Percentiles rank a stretch among this genome's conserved stretches.
Conservation (phyloP, 2,329 filamentous ascomycete species). For the Whalleya microplaca region DNA sequence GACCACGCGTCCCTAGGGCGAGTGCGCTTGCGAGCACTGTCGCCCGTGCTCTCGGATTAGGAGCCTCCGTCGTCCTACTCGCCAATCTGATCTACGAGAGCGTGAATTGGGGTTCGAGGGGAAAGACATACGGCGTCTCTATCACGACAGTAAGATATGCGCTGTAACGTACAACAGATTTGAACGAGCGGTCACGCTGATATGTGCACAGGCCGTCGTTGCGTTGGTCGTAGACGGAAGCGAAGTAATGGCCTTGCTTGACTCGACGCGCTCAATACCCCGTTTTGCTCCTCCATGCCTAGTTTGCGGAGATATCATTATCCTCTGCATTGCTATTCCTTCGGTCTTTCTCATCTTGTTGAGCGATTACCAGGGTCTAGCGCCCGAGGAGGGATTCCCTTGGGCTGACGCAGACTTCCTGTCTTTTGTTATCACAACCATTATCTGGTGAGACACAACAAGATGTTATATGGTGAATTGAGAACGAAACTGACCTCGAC, state of each 20-base stretch:
- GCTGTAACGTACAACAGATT: not conserved
- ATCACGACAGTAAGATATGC: constrained; percentile 19
- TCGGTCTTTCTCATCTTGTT: constrained; percentile 19
- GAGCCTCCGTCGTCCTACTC: constrained; percentile 24
- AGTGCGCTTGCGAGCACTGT: constrained; percentile 17
- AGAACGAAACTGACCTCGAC: not conserved
- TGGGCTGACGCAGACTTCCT: constrained; percentile 18
- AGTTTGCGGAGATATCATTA: constrained; percentile 16
- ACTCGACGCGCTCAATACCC: constrained; percentile 26
- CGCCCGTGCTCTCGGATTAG: constrained; percentile 25
- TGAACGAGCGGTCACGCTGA: constrained; percentile 1
- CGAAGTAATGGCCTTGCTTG: constrained; percentile 23
- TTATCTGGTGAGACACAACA: constrained; percentile 19
- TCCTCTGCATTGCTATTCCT: constrained; percentile 22
- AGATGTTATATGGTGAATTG: not conserved
- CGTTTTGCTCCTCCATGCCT: constrained; percentile 17
- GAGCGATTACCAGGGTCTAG: constrained; percentile 1
- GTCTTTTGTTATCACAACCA: constrained; percentile 16
- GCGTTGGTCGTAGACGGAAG: constrained; percentile 24
- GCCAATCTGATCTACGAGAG: constrained; percentile 27
- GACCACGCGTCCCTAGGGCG: constrained; percentile 19
- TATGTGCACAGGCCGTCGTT: constrained; percentile 13
- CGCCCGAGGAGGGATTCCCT: constrained; percentile 10
- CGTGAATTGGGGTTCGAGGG: constrained; percentile 19
- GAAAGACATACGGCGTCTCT: constrained; percentile 25